Evolutionary conservation across 2,329 filamentous ascomycete species (phyloP), one percentile per base, ranked within the genome.

Genomic region (Achaetomium macrosporum): DNA sequence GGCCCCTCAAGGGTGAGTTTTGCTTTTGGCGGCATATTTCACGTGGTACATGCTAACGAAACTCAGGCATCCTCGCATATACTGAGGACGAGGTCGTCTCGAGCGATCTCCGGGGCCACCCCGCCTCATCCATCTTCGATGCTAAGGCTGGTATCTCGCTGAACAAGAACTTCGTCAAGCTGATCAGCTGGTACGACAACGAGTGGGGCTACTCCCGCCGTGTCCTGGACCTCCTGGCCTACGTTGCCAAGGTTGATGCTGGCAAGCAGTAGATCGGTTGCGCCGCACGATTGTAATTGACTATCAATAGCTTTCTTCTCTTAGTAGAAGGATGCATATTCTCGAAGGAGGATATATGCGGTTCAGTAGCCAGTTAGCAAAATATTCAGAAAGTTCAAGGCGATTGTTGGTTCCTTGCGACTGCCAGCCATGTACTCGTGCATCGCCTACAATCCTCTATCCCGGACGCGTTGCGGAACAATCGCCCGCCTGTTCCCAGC

Each of bases 151-250:
- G 93, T 83, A 97, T 99, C 77, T 88, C 91, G 63, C 87, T 99
- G 67, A 99, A 97, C 85, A 76, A 90, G 69, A 91, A 96, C 85
- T 97, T 97, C 74, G 85, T 96, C 83, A 99, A 99, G 88, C 83
- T 99, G 59, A 87, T 96, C 73, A 85, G 85, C 68, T 97, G 92
- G 93, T 96, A 96, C 78, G 90, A 96, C 83, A 97, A 97, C 83
- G 92, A 97, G 84, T 96, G 91, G 90, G 93, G 91, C 70, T 97
- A 99, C 87, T 95, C 88, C 75, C 91, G 91, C 79, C 93, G 88
- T 84, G 88, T 91, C 68, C 78, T 91, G 65, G 88, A 93, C 76
- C 87, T 93, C 67, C 71, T 83, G 71, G 78, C 80, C 75, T 87
- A 90, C 80, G 81, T 91, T 67, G 78, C 87, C 74, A 88, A 88